Evolutionary conservation across 257 asterid species (phyloP).

Genomic region (Striga asiatica): DNA sequence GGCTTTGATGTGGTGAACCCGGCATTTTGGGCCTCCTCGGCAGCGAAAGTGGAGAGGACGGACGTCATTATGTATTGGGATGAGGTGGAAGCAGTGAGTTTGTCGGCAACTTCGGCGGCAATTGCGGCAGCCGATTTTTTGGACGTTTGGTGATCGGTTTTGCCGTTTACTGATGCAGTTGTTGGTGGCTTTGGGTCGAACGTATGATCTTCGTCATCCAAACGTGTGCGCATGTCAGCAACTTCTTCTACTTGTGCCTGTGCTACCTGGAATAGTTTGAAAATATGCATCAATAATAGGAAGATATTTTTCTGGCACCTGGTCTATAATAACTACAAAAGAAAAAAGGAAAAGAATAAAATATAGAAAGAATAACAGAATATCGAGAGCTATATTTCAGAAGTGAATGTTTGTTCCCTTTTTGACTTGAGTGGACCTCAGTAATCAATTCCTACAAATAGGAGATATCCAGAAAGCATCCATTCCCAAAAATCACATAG

Average conservation of each 20-base stretch:
- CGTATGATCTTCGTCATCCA: conserved; percentile 52
- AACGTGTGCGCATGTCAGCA: conserved; percentile 31
- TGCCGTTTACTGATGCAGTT: conserved; percentile 12
- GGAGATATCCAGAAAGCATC: no score
- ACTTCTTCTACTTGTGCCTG: conserved; percentile 69
- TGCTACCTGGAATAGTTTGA: conserved; percentile 51
- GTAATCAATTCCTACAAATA: no score
- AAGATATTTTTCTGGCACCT: no score
- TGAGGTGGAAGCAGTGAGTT: conserved; percentile 78
- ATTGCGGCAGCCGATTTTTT: conserved; percentile 67
- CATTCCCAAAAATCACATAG: no score
- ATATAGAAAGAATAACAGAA: no score
- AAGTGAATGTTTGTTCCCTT: no score
- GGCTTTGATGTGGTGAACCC: conserved; percentile 35
- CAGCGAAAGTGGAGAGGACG: conserved; percentile 83
- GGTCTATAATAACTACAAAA: no score
- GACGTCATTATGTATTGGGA: conserved; percentile 83
- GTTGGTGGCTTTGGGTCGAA: conserved; percentile 28
- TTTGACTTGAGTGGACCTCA: no score
- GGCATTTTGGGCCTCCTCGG: conserved; percentile 73
- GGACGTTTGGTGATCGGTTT: conserved; percentile 29
- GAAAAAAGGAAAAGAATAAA: no score
- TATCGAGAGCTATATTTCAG: no score
- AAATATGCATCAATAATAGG: background rate
- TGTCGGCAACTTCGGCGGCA: conserved; percentile 88